phyloP scores from a whole-genome alignment of 768 basidiomycete genomes.

The Phlebiopsis gigantea region DNA sequence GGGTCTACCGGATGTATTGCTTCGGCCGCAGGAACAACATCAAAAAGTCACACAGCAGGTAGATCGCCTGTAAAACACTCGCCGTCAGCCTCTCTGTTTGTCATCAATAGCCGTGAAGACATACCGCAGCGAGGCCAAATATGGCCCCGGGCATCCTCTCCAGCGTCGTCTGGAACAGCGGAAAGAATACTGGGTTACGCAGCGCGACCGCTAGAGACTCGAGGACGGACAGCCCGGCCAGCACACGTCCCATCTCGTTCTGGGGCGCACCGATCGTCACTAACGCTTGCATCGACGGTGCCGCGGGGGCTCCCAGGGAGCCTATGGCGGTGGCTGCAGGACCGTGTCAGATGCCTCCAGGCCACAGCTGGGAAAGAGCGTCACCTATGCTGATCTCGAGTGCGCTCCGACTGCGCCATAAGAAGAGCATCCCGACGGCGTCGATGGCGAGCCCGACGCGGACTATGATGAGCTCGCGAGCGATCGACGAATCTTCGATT shows the following conservation, averaged over 20 bases:
- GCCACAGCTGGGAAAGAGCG: not conserved
- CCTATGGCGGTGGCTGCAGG: not conserved
- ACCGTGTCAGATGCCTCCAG: not conserved
- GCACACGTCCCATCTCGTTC: constrained; percentile 1
- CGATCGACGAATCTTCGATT: not conserved
- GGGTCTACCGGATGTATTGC: not conserved
- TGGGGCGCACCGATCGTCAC: constrained; percentile 4
- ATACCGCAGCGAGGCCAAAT: not conserved
- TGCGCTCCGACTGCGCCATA: constrained; percentile 2
- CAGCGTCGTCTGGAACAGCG: not conserved
- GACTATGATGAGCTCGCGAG: constrained; percentile 1
- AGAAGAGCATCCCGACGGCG: constrained; percentile 3
- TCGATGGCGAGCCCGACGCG: constrained; percentile 2
- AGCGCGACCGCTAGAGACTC: not conserved
- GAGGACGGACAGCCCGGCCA: constrained; percentile 3
- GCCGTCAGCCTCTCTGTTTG: not conserved
- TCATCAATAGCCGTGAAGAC: not conserved
- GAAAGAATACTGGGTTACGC: not conserved
- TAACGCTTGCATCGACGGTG: constrained; percentile 3
- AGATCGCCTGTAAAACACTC: not conserved
- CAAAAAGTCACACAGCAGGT: not conserved
- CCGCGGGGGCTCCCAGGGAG: constrained; percentile 3
- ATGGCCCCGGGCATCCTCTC: constrained; percentile 1
- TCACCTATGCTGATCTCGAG: not conserved
- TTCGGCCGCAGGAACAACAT: not conserved